Evolutionary conservation across 2,329 filamentous ascomycete species (phyloP).

Genomic region (Trichoderma koningiopsis): DNA sequence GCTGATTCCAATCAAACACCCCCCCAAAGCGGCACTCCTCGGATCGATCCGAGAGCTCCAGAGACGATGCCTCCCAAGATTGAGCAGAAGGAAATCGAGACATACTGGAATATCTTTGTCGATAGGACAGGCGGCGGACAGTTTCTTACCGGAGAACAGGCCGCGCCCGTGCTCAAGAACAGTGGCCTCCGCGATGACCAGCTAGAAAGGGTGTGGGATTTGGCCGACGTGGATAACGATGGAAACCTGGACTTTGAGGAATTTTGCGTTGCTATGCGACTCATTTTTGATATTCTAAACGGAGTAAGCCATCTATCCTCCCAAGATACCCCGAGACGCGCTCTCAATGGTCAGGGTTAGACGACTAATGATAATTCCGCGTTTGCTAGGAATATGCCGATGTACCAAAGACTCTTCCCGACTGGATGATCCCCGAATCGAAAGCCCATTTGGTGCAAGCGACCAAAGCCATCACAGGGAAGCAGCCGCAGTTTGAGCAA

Average conservation of each 20-base stretch:
- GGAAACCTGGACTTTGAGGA: constrained; percentile 98
- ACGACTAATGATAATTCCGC: background rate
- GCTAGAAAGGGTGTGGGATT: constrained; percentile 95
- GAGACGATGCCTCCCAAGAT: constrained; percentile 59
- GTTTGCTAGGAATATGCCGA: constrained; percentile 75
- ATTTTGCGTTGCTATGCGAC: constrained; percentile 97
- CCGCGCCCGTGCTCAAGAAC: constrained; percentile 65
- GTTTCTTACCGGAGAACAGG: constrained; percentile 62
- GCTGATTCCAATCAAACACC: background rate
- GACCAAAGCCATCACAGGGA: constrained; percentile 74
- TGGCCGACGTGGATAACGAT: constrained; percentile 96
- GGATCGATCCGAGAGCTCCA: constrained; percentile 20
- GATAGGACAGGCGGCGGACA: constrained; percentile 61
- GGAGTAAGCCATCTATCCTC: constrained; percentile 59
- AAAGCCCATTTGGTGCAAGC: constrained; percentile 90
- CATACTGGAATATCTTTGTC: constrained; percentile 67
- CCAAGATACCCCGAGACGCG: background rate
- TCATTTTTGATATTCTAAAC: constrained; percentile 97
- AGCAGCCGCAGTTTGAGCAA: constrained; percentile 80
- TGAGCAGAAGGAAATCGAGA: constrained; percentile 64
- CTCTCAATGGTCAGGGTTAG: background rate
- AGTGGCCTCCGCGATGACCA: constrained; percentile 68
- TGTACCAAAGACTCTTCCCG: constrained; percentile 82
- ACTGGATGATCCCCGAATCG: constrained; percentile 96
- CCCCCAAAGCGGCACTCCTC: background rate